Percentiles rank a stretch among this genome's conserved stretches.
Conservation (phyloP, 305 asterid genomes). For the Plantago rigida region DNA sequence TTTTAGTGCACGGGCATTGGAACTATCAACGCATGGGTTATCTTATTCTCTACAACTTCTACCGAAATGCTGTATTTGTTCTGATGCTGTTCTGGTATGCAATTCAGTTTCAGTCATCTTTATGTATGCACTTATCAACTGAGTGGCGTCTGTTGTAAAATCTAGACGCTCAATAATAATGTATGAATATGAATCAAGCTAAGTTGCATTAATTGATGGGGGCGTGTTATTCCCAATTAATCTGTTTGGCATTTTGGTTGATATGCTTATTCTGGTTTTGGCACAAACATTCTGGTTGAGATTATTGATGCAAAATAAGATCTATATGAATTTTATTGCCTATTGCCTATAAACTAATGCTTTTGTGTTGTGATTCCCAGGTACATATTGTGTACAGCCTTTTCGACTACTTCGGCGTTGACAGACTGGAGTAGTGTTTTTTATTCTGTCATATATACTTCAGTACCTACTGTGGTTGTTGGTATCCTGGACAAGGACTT, state of each 20-base stretch:
- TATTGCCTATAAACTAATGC: constrained; percentile 2
- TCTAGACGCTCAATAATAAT: no score
- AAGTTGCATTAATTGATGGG: no score
- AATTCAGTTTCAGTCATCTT: constrained; percentile 12
- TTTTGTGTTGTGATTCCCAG: constrained; percentile 34
- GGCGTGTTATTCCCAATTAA: no score
- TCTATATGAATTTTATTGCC: neutral
- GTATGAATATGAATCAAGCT: no score
- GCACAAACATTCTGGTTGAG: no score
- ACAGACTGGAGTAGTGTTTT: constrained; percentile 97
- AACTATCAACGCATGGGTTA: constrained; percentile 88
- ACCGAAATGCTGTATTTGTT: constrained; percentile 90
- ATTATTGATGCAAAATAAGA: no score
- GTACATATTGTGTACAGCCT: constrained; percentile 80
- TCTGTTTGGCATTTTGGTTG: no score
- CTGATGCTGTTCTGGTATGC: constrained; percentile 88
- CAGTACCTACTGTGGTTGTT: constrained; percentile 82
- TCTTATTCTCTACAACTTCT: constrained; percentile 79
- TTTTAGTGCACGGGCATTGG: constrained; percentile 98
- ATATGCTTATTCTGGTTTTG: no score
- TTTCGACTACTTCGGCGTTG: constrained; percentile 82
- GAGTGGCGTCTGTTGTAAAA: neutral
- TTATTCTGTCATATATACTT: constrained; percentile 83
- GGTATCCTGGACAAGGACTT: constrained; percentile 93
- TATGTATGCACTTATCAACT: constrained; percentile 17